Conservation (phyloP, 1,284 basidiomycete species). For the Tremellales sp. region DNA sequence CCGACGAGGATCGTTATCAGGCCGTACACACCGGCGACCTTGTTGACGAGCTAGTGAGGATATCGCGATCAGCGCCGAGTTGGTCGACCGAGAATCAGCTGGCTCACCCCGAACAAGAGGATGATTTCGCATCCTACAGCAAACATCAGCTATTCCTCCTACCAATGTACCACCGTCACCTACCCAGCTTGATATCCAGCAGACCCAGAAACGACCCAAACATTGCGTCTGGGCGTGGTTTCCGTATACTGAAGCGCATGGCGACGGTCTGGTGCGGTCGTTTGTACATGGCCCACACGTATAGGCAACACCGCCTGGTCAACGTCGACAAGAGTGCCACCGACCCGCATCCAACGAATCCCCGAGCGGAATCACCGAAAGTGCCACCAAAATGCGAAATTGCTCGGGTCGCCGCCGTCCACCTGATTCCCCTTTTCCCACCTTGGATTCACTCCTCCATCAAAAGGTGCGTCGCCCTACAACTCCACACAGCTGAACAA, state of each 20-base stretch:
- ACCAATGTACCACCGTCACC: conserved; percentile 9
- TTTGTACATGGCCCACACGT: no score
- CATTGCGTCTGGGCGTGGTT: conserved; percentile 44
- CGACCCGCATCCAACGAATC: no score
- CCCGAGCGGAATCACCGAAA: no score
- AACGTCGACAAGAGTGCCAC: not conserved
- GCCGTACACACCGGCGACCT: conserved; percentile 95
- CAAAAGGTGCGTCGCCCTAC: no score
- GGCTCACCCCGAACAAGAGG: conserved; percentile 78
- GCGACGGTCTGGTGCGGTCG: no score
- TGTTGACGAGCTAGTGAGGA: conserved; percentile 75
- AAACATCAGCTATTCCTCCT: not conserved
- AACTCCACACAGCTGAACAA: no score
- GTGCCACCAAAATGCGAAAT: no score
- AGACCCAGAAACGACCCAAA: conserved; percentile 75
- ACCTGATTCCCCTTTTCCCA: no score
- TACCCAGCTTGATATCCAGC: conserved; percentile 82
- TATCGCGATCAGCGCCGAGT: conserved; percentile 4
- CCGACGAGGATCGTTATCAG: conserved; percentile 86
- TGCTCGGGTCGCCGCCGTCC: no score
- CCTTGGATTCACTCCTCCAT: no score
- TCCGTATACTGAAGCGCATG: conserved; percentile 35
- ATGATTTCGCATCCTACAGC: conserved; percentile 64
- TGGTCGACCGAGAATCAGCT: conserved; percentile 16
- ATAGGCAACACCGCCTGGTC: no score